Percentiles rank a stretch among this genome's conserved stretches.
These are phyloP conservation scores for Tylopilus microsporus DNA, from an alignment of 1,284 basidiomycete species.

Conservation along the genomic window DNA sequence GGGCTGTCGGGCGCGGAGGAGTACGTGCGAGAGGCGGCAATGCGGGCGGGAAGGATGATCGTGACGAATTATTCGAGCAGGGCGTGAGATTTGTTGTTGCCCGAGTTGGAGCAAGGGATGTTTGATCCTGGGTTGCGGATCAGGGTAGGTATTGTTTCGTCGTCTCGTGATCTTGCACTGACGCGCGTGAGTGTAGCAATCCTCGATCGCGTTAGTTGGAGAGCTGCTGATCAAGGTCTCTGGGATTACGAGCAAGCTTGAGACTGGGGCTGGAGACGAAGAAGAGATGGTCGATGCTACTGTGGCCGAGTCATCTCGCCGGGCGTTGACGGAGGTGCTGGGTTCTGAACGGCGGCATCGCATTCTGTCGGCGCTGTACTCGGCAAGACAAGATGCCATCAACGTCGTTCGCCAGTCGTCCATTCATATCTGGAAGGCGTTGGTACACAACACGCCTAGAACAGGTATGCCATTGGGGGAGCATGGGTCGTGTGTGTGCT, in stretches of 20 bases:
- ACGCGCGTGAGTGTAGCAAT: constrained; percentile 53
- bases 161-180: background rate
- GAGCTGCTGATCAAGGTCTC: constrained; percentile 98
- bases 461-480: constrained; percentile 50
- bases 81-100: constrained; percentile 88
- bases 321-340: constrained; percentile 82
- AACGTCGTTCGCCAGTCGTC: constrained; percentile 87
- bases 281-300: constrained; percentile 61
- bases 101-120: constrained; percentile 93
- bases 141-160: constrained; percentile 54
- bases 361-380: constrained; percentile 86
- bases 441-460: constrained; percentile 86
- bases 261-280: constrained; percentile 84
- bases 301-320: constrained; percentile 73
- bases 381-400: constrained; percentile 92
- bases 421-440: constrained; percentile 96
- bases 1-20: constrained; percentile 94
- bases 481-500: background rate
- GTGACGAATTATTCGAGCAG: constrained; percentile 91
- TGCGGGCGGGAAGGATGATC: constrained; percentile 99
- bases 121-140: constrained; percentile 96
- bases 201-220: constrained; percentile 92
- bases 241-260: constrained; percentile 90
- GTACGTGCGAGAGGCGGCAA: constrained; percentile 91
- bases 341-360: constrained; percentile 87